These are phyloP conservation scores for Rubia peregrina DNA, from an alignment of 305 asterid genomes.

Conservation along the genomic window DNA sequence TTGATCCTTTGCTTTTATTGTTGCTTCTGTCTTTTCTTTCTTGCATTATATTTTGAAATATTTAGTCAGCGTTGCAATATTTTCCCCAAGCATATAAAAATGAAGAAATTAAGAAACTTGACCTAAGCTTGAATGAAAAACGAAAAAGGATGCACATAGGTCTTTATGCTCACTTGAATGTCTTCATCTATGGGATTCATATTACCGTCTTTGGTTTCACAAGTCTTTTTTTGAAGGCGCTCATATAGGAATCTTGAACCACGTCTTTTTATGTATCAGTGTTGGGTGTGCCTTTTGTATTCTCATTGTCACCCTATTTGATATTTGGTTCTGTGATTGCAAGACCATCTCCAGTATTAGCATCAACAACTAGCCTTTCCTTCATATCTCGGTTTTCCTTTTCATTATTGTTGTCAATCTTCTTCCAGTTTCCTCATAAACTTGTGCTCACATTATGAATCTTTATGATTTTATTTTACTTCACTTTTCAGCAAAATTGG, in stretches of 20 bases:
- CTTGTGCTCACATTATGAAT: slow-evolving; percentile 28
- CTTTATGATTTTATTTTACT: slow-evolving; percentile 18
- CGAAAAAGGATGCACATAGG: neutral
- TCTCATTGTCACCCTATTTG: slow-evolving; percentile 24
- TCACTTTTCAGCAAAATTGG: slow-evolving; percentile 16
- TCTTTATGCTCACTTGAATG: slow-evolving; percentile 41
- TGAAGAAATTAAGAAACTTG: slow-evolving; percentile 1
- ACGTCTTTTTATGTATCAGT: slow-evolving; percentile 35
- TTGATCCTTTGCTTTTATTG: slow-evolving; percentile 40
- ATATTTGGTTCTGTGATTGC: slow-evolving; percentile 25
- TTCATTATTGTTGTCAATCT: slow-evolving; percentile 34
- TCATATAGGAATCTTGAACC: slow-evolving; percentile 85
- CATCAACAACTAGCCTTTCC: slow-evolving; percentile 23
- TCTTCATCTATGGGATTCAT: slow-evolving; percentile 69
- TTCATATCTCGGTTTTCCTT: slow-evolving; percentile 56
- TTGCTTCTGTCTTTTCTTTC: slow-evolving; percentile 62
- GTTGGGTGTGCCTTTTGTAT: slow-evolving; percentile 22
- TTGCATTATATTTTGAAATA: slow-evolving; percentile 60
- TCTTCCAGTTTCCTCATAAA: slow-evolving; percentile 56
- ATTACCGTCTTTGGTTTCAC: slow-evolving; percentile 42
- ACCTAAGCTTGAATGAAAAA: neutral
- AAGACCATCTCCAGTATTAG: slow-evolving; percentile 17
- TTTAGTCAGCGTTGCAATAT: slow-evolving; percentile 49
- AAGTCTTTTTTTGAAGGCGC: slow-evolving; percentile 68
- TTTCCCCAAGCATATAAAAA: slow-evolving; percentile 55